phyloP scores from a whole-genome alignment of 495 filamentous ascomycete species.

The Podospora bellae-mahoneyi region DNA sequence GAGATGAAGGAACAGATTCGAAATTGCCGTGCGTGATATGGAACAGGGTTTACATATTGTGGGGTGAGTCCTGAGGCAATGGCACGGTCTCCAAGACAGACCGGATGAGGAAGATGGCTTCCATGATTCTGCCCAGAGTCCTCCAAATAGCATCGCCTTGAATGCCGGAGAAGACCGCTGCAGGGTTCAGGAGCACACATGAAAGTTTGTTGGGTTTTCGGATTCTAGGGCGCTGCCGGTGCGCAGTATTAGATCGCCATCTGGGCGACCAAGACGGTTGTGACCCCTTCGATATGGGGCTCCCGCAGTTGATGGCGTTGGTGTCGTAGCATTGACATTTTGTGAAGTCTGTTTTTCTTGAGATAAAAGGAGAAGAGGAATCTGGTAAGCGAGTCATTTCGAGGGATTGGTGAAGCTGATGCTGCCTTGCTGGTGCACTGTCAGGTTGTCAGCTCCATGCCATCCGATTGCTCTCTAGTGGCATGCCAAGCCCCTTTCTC shows the following conservation, averaged over 20 bases:
- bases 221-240: background rate
- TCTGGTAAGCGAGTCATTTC: background rate
- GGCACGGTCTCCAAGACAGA: background rate
- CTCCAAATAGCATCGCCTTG: background rate
- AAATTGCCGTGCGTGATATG: background rate
- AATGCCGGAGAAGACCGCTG: background rate
- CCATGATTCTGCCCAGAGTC: background rate
- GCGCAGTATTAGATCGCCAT: slow-evolving; percentile 1
- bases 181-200: background rate
- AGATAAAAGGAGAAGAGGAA: background rate
- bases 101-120: background rate
- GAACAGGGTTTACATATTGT: background rate
- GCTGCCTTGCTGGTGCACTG: background rate
- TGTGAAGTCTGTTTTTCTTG: background rate
- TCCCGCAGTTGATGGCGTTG: background rate
- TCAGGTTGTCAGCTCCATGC: background rate
- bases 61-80: background rate
- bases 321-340: background rate
- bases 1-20: background rate
- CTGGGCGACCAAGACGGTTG: background rate
- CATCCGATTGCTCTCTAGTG: background rate
- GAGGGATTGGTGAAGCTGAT: background rate
- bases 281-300: background rate
- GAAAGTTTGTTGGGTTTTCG: background rate
- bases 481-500: background rate